Evolutionary conservation across 1,284 basidiomycete genomes (phyloP), one percentile per base, ranked within the genome.

Genomic region (Apiotrichum montevideense): DNA sequence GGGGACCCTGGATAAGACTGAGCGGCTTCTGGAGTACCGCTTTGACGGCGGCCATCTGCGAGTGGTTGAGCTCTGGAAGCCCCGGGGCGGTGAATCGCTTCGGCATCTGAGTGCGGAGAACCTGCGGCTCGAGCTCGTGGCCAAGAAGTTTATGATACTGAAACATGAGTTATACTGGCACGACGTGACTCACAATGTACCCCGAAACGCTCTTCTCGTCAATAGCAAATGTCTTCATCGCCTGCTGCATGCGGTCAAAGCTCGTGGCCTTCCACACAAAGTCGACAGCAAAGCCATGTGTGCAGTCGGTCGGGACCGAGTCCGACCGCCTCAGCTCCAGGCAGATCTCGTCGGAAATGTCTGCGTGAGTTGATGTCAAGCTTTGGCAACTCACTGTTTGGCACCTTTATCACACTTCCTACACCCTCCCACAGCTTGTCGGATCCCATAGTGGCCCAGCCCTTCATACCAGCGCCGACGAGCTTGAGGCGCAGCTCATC

Each of bases 261-360:
- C 92, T 96, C 1, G 96, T 98, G 6, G 92, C 93, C 77, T 98
- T 98, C 96, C 96, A 99, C 13, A 99, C 93, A 70, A 98, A 99
- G 74, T 98, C 96, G 44, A 87, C 94, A 0, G 89, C 87, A 71
- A 96, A 98, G 66, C 92, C 90, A 70, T 95, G 90, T 0, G 90
- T 95, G 78, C 93, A 85, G 51, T 98, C 93, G 21, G 87, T 85
- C 3, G 96, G 96, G 6, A 96, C 94, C n/a, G 90, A 90, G 63
- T 98, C 94, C 5, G 88, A 86, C 53, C 88, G 82, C 58, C 92
- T 82, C 46, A 99, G 80, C 76, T 99, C 96, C 59, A 98, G 80
- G 4, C 87, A 94, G 71, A 99, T 94, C 78, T 98, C 96, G 74
- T 98, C 96, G 13, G 94, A 97, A 13, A 96, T 87, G 74, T 97